Evolutionary conservation across 2,329 filamentous ascomycete genomes (phyloP).

Genomic region (Conoideocrella luteorostrata): DNA sequence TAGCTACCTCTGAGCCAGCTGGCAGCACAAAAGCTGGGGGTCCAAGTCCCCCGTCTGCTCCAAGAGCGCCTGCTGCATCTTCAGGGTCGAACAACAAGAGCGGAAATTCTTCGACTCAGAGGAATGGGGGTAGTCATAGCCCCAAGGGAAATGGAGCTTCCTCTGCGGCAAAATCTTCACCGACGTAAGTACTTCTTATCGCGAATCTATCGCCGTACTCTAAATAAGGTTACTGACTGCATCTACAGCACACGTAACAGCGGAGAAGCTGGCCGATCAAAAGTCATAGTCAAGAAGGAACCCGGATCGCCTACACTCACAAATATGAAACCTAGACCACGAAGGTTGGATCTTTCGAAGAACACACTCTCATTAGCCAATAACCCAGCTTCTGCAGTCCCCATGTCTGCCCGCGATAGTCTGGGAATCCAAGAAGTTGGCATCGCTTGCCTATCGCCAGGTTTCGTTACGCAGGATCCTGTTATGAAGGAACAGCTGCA

Average conservation of each 20-base stretch:
- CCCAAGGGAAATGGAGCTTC: slow-evolving; percentile 35
- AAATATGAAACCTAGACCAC: slow-evolving; percentile 58
- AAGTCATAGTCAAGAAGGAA: slow-evolving; percentile 95
- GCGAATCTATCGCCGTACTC: background rate
- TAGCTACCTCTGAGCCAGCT: slow-evolving; percentile 15
- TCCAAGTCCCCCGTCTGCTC: slow-evolving; percentile 35
- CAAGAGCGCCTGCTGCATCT: slow-evolving; percentile 31
- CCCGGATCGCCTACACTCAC: slow-evolving; percentile 78
- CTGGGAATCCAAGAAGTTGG: slow-evolving; percentile 88
- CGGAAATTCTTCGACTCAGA: slow-evolving; percentile 37
- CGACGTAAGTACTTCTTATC: slow-evolving; percentile 45
- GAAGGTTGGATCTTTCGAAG: slow-evolving; percentile 69
- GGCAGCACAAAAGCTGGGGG: slow-evolving; percentile 4
- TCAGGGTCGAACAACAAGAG: slow-evolving; percentile 21
- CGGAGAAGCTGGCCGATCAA: slow-evolving; percentile 50
- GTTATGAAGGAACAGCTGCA: slow-evolving; percentile 93
- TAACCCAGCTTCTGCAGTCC: slow-evolving; percentile 57
- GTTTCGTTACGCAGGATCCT: slow-evolving; percentile 95
- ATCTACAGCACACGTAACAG: slow-evolving; percentile 34
- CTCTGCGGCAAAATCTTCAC: slow-evolving; percentile 46
- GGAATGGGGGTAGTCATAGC: slow-evolving; percentile 47
- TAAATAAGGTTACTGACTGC: slow-evolving; percentile 10
- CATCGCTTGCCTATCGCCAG: slow-evolving; percentile 87
- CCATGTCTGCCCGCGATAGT: slow-evolving; percentile 72
- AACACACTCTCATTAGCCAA: slow-evolving; percentile 45